Conservation (phyloP, 495 filamentous ascomycete genomes). For the Penicillium taxi region DNA sequence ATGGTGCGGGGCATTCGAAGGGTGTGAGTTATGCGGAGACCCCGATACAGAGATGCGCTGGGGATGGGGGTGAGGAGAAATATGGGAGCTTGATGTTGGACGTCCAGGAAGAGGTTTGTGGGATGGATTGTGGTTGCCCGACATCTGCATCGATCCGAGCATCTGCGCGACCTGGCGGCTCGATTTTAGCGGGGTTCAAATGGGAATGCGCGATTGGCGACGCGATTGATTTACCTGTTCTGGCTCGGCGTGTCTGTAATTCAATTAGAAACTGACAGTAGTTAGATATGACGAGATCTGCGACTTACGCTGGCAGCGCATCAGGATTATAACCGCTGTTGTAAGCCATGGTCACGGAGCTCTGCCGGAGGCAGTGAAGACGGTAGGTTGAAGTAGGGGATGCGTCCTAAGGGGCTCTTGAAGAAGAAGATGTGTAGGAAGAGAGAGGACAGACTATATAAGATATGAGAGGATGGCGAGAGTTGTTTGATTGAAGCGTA, state of each 20-base stretch:
- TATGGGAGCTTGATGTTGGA: slow-evolving; percentile 22
- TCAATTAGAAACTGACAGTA: slow-evolving; percentile 7
- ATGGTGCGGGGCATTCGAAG: slow-evolving; percentile 20
- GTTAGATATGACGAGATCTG: slow-evolving; percentile 1
- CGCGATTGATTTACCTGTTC: slow-evolving; percentile 57
- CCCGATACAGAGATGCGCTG: slow-evolving; percentile 26
- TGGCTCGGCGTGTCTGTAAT: slow-evolving; percentile 78
- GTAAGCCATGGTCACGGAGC: slow-evolving; percentile 72
- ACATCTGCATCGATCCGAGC: slow-evolving; percentile 35
- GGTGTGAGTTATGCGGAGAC: slow-evolving; percentile 21
- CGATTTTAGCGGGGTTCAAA: slow-evolving; percentile 3
- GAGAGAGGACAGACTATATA: too few relatives aligned
- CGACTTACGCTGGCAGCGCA: slow-evolving; percentile 83
- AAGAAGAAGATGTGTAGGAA: too few relatives aligned
- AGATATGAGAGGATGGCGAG: too few relatives aligned
- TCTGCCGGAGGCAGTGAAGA: slow-evolving; percentile 31
- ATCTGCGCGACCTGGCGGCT: slow-evolving; percentile 47
- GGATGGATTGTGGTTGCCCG: slow-evolving; percentile 6
- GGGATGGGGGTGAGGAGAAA: slow-evolving; percentile 17
- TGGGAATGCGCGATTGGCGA: neutral
- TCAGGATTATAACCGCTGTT: slow-evolving; percentile 92
- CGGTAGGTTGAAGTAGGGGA: slow-evolving; percentile 6
- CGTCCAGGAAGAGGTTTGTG: slow-evolving; percentile 22
- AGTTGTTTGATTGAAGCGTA: too few relatives aligned
- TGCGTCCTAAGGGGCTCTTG: slow-evolving; percentile 1